Evolutionary conservation across 2,329 filamentous ascomycete species (phyloP).

Genomic region (Ceratocystiopsis brevicomis): DNA sequence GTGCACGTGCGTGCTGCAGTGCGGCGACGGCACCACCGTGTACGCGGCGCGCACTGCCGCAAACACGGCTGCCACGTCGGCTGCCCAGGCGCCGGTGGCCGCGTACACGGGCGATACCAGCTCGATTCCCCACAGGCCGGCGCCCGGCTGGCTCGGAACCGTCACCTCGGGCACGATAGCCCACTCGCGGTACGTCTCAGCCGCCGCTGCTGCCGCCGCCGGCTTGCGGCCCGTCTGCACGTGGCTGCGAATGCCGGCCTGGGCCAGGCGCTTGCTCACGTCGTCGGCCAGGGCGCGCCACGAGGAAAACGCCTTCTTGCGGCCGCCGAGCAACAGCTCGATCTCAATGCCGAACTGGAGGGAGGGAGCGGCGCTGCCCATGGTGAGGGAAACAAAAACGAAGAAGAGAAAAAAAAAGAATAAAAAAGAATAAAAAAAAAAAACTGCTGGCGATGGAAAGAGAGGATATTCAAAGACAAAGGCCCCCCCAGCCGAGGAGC

Average conservation of each 20-base stretch:
- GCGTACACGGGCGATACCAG: constrained; percentile 18
- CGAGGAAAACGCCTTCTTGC: constrained; percentile 13
- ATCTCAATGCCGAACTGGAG: constrained; percentile 20
- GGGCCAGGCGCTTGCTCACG: constrained; percentile 15
- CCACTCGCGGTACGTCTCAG: constrained; percentile 19
- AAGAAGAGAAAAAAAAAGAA: background rate
- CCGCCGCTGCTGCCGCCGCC: constrained; percentile 9
- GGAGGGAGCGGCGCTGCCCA: background rate
- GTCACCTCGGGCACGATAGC: constrained; percentile 20
- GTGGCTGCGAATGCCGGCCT: constrained; percentile 17
- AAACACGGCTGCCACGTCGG: constrained; percentile 17
- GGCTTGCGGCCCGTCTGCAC: constrained; percentile 12
- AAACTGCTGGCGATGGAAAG: too few relatives aligned
- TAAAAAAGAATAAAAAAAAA: background rate
- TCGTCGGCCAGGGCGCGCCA: constrained; percentile 19
- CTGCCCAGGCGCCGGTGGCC: constrained; percentile 12
- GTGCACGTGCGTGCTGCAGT: constrained; percentile 22
- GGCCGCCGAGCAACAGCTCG: constrained; percentile 18
- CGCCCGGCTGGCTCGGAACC: constrained; percentile 15
- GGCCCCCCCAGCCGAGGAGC: background rate
- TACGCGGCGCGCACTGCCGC: constrained; percentile 12
- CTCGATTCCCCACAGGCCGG: constrained; percentile 14
- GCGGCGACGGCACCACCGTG: constrained; percentile 10
- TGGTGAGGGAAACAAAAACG: background rate
- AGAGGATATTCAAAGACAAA: too few relatives aligned